Percentiles rank a stretch among this genome's conserved stretches.
These are phyloP conservation scores for Rubia balearica DNA, from an alignment of 305 asterid genomes.

Conservation along the genomic window DNA sequence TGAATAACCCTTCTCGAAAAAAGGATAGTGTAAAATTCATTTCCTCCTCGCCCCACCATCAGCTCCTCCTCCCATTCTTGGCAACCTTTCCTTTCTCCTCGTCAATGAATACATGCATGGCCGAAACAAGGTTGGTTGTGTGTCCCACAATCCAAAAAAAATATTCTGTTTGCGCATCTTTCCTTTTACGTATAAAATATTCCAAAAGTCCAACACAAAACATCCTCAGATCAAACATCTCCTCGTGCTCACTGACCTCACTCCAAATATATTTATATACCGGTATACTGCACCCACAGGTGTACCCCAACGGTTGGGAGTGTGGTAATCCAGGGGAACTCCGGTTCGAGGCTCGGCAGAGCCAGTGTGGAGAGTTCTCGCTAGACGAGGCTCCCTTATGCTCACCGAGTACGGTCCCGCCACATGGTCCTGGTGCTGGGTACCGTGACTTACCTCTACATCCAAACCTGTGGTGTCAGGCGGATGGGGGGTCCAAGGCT, in stretches of 20 bases:
- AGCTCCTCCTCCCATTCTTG: background rate
- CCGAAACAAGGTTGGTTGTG: background rate
- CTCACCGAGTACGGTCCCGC: too few species aligned
- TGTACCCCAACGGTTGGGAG: too few species aligned
- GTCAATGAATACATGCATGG: background rate
- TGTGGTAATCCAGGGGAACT: too few species aligned
- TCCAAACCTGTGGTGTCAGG: too few species aligned
- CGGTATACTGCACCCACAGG: too few species aligned
- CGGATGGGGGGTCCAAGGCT: too few species aligned
- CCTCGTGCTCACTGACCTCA: background rate
- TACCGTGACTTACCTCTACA: too few species aligned
- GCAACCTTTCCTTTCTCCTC: background rate
- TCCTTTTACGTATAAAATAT: conserved; percentile 17
- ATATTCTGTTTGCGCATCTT: conserved; percentile 11
- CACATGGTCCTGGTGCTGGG: too few species aligned
- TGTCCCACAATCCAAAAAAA: conserved; percentile 11
- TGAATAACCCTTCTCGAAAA: background rate
- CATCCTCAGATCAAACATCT: background rate
- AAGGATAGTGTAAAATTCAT: background rate
- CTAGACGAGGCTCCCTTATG: too few species aligned
- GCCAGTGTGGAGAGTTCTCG: too few species aligned
- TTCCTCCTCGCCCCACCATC: background rate
- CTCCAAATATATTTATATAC: too few species aligned
- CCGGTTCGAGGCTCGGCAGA: too few species aligned
- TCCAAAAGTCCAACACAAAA: conserved; percentile 13